These are phyloP conservation scores for Pelargonium australe DNA, from an alignment of 441 rosid species.

Conservation along the genomic window DNA sequence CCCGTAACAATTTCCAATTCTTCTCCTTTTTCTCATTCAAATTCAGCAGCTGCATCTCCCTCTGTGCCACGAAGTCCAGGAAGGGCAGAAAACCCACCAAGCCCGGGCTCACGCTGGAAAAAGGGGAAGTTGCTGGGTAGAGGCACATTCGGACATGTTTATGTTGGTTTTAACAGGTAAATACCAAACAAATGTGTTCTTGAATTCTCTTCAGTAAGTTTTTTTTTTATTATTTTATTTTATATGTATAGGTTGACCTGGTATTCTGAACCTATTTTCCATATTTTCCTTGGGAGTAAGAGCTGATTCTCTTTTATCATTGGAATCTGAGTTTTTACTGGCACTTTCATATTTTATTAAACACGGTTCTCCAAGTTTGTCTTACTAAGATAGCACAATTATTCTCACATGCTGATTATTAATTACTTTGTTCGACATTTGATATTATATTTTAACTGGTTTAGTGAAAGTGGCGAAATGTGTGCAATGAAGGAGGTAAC, in stretches of 20 bases:
- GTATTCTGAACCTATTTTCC: not conserved
- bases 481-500: conserved; percentile 61
- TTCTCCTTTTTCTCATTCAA: conserved; percentile 44
- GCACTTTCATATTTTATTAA: not conserved
- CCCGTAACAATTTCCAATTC: conserved; percentile 35
- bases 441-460: conserved; percentile 11
- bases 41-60: conserved; percentile 49
- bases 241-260: not conserved
- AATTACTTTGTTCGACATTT: conserved; percentile 11
- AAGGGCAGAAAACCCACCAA: conserved; percentile 39
- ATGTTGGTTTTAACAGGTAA: conserved; percentile 53
- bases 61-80: conserved; percentile 52
- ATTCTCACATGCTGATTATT: conserved; percentile 4
- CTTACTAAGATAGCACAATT: not conserved
- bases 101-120: conserved; percentile 43
- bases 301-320: not conserved
- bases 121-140: conserved; percentile 52
- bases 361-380: conserved; percentile 3
- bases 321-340: not conserved
- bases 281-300: too few species aligned
- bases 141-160: conserved; percentile 57
- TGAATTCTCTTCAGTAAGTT: not conserved
- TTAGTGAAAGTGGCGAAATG: conserved; percentile 57
- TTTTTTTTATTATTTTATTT: not conserved
- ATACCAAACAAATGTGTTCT: conserved; percentile 8